Conservation (phyloP, 2,329 filamentous ascomycete species). For the Remersonia thermophila region DNA sequence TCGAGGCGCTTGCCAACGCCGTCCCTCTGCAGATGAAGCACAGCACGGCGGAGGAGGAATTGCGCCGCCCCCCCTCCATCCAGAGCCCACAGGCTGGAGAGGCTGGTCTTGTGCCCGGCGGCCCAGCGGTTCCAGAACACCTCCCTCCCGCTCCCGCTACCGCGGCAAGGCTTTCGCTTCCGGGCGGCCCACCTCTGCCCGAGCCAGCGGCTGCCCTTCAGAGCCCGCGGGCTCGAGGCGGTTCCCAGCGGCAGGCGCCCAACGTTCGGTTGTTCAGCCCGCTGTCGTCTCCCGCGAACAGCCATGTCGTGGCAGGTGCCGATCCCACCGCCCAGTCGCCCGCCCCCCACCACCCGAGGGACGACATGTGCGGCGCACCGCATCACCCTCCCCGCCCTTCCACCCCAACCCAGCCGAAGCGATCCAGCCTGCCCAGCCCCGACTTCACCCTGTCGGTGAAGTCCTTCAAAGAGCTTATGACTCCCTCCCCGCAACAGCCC, state of each 20-base stretch:
- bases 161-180: too few species aligned
- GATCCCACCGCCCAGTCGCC: not conserved
- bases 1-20: too few species aligned
- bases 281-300: constrained; percentile 12
- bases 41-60: too few species aligned
- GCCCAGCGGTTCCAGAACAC: too few species aligned
- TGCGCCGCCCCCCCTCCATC: too few species aligned
- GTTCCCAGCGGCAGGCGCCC: constrained; percentile 12
- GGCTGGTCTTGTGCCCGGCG: too few species aligned
- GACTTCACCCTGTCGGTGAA: constrained; percentile 38
- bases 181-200: too few species aligned
- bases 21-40: too few species aligned
- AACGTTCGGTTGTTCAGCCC: constrained; percentile 9
- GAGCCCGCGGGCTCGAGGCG: constrained; percentile 16
- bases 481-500: constrained; percentile 33
- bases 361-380: constrained; percentile 8
- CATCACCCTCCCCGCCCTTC: constrained; percentile 15
- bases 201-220: too few species aligned
- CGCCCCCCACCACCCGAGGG: not conserved
- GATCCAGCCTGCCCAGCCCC: constrained; percentile 27
- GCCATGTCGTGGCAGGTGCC: constrained; percentile 5
- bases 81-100: too few species aligned
- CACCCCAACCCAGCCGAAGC: constrained; percentile 17
- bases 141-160: too few species aligned
- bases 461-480: constrained; percentile 40